Evolutionary conservation across 1,284 basidiomycete genomes (phyloP).

Genomic region (Phenoliferia sp.): DNA sequence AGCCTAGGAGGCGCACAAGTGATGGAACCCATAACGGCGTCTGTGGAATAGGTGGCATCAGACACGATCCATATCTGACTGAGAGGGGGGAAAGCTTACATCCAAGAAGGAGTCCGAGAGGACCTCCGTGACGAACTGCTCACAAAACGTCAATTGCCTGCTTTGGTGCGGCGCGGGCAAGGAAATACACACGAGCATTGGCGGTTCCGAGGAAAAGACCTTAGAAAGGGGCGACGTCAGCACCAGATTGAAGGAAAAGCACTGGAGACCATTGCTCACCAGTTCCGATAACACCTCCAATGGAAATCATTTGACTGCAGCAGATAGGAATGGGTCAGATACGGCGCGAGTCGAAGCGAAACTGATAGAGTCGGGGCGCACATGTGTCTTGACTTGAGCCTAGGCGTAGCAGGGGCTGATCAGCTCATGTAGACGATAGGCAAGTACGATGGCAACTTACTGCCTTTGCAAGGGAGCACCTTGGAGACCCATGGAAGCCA

Average conservation of each 20-base stretch:
- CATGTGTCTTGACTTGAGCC: conserved; percentile 21
- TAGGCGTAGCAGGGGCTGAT: background rate
- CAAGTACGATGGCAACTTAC: background rate
- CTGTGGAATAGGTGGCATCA: conserved; percentile 42
- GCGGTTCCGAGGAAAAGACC: conserved; percentile 42
- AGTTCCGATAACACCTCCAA: conserved; percentile 31
- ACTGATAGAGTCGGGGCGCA: background rate
- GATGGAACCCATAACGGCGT: conserved; percentile 43
- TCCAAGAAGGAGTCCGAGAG: conserved; percentile 45
- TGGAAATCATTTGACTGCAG: conserved; percentile 18
- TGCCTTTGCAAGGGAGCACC: background rate
- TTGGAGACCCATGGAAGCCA: conserved; percentile 8
- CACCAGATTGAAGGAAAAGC: background rate
- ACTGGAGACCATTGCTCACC: background rate
- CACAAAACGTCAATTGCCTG: conserved; percentile 50
- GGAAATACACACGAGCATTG: conserved; percentile 11
- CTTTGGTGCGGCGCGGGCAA: background rate
- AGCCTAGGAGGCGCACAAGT: no score
- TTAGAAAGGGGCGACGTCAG: background rate
- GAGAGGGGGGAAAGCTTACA: no score
- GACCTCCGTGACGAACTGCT: conserved; percentile 52
- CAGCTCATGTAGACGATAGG: background rate
- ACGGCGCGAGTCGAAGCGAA: background rate
- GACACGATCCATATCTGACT: conserved; percentile 40
- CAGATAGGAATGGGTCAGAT: background rate